A percentile compares a stretch with the other conserved stretches of the same genome.
Conservation (phyloP, 1,139 yeast species). For the Lodderomyces oxycetoniae region DNA sequence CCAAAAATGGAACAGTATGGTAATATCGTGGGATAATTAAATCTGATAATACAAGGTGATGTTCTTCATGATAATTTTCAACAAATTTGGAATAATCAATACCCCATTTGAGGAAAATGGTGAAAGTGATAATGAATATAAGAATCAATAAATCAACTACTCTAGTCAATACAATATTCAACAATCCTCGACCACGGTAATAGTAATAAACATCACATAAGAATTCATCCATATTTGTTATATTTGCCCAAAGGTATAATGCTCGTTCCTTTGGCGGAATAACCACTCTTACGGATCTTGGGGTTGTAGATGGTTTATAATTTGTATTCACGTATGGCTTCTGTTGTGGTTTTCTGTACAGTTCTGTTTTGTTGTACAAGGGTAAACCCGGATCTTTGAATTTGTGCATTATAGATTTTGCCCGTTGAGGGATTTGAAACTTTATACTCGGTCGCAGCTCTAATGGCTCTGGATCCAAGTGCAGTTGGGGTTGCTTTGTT, state of each 20-base stretch:
- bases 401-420: conserved; percentile 5
- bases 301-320: conserved; percentile 7
- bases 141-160: conserved; percentile 66
- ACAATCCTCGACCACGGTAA: conserved; percentile 79
- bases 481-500: not conserved
- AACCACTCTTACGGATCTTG: conserved; percentile 17
- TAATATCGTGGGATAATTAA: conserved; percentile 63
- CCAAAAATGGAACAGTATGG: conserved; percentile 36
- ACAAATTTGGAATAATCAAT: conserved; percentile 54
- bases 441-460: conserved; percentile 9
- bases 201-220: conserved; percentile 78
- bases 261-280: conserved; percentile 73
- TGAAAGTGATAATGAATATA: conserved; percentile 69
- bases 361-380: conserved; percentile 7
- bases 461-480: no score
- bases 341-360: conserved; percentile 10
- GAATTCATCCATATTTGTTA: conserved; percentile 83
- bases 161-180: conserved; percentile 66
- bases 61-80: conserved; percentile 17
- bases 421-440: conserved; percentile 10
- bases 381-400: conserved; percentile 8
- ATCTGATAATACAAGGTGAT: conserved; percentile 30
- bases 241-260: conserved; percentile 93
- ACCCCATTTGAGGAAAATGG: conserved; percentile 81
- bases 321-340: conserved; percentile 9